These are phyloP conservation scores for Turnera subulata DNA, from an alignment of 345 rosid genomes.

Conservation along the genomic window DNA sequence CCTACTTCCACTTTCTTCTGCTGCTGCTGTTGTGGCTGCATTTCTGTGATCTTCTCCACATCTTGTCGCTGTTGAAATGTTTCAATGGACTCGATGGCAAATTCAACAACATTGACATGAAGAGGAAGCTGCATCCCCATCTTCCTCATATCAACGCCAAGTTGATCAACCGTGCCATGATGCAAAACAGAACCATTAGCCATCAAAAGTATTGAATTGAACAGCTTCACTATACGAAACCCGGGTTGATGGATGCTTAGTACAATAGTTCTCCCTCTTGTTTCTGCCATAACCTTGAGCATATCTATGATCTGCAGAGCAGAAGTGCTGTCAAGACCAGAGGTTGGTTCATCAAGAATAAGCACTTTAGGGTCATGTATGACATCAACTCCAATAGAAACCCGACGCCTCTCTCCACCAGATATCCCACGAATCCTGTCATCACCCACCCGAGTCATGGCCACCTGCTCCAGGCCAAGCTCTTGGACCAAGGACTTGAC, in stretches of 20 bases:
- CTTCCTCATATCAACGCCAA: constrained; percentile 38
- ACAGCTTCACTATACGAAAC: constrained; percentile 77
- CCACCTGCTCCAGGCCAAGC: constrained; percentile 74
- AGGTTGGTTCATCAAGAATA: constrained; percentile 96
- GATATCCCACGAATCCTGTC: constrained; percentile 84
- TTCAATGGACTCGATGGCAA: constrained; percentile 77
- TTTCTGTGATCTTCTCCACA: constrained; percentile 17
- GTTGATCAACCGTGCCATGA: constrained; percentile 75
- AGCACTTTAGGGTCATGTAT: constrained; percentile 85
- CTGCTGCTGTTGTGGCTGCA: constrained; percentile 17
- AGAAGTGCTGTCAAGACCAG: constrained; percentile 87
- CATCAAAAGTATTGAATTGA: constrained; percentile 70
- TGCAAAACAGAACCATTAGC: constrained; percentile 75
- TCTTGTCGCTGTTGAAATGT: constrained; percentile 34
- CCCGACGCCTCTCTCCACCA: constrained; percentile 94
- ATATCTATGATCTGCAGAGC: constrained; percentile 78
- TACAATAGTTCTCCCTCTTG: constrained; percentile 62
- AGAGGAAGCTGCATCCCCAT: constrained; percentile 62
- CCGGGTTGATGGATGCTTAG: constrained; percentile 93
- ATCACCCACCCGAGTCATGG: constrained; percentile 70
- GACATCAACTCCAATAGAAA: constrained; percentile 90
- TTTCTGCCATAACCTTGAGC: constrained; percentile 92
- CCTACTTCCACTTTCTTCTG: constrained; percentile 32
- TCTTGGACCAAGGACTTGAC: constrained; percentile 73
- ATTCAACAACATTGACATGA: constrained; percentile 70